Evolutionary conservation across 2,329 filamentous ascomycete species (phyloP), one percentile per base, ranked within the genome.

Genomic region (Fonsecaea nubica): DNA sequence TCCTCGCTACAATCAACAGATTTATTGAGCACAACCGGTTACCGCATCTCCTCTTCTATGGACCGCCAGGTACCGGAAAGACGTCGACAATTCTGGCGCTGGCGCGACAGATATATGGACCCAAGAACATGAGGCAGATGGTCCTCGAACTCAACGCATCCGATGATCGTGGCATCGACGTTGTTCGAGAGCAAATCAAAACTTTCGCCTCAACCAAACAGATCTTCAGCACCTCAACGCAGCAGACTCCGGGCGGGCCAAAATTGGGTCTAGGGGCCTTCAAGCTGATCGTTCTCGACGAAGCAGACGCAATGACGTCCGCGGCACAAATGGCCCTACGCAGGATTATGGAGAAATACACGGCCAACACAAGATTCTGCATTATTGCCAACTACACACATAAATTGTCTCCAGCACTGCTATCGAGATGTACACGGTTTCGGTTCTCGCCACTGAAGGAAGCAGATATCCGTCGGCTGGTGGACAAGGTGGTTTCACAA

Each of bases 221-320:
- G 77, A 99, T 99, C 74, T 99, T 99, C 82, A 87, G 86, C n/a
- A 83, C 86, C 50, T 81, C 85, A 1, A 80, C 80, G 38, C 75
- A 83, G 5, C 76, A 77, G 52, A 65, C 74, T 21, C 76, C 78
- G 50, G 80, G 85, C 12, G 77, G 25, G 75, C 80, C 79, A 12
- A 77, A 79, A 36, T 77, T 79, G 12, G 79, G 81, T 5, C 80
- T 94, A 32, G 92, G 91, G 0, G 87, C 87, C 3, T 99, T 91
- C 84, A 99, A 99, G 82, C 88, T 99, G 72, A 98, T 99, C 76
- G 92, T 99, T 63, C 87, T 99, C 4, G 95, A 99, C 78, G 95
- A 99, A 82, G 95, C 95, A n/a, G 95, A 99, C 78, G 95, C 95
- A 62, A 99, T 99, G 95, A 99, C 95, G n/a, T 91, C 92, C 62